These are phyloP conservation scores for Alternaria metachromatica DNA, from an alignment of 2,329 filamentous ascomycete genomes.

Conservation along the genomic window DNA sequence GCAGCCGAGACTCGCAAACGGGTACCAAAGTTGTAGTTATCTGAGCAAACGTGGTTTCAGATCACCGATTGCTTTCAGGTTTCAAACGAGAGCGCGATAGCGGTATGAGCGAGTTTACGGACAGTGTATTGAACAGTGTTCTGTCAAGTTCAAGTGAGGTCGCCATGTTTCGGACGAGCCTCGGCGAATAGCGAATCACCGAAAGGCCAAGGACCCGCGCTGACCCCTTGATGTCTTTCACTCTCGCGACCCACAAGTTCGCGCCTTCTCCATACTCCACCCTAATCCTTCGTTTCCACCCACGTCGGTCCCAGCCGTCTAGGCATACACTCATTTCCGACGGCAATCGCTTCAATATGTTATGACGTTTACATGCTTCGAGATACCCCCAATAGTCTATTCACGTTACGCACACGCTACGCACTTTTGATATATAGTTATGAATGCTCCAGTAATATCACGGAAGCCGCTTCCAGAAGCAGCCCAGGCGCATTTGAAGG, in stretches of 20 bases:
- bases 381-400: conserved; percentile 14
- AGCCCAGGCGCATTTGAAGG: conserved; percentile 26
- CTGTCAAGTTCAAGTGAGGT: conserved; percentile 1
- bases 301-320: conserved; percentile 11
- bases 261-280: conserved; percentile 19
- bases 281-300: conserved; percentile 22
- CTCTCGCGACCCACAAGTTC: conserved; percentile 20
- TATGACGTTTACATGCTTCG: conserved; percentile 7
- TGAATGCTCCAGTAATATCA: conserved; percentile 28
- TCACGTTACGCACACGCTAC: conserved; percentile 8
- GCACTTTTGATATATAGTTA: conserved; percentile 17
- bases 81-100: not conserved
- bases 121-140: not conserved
- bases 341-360: not conserved
- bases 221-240: conserved; percentile 27
- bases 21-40: not conserved
- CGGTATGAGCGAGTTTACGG: not conserved
- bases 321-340: conserved; percentile 14
- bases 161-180: conserved; percentile 7
- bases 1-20: not conserved
- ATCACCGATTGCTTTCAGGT: not conserved
- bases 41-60: not conserved
- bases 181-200: conserved; percentile 19
- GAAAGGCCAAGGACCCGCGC: conserved; percentile 20
- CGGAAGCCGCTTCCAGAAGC: conserved; percentile 33